Evolutionary conservation across 192 early-diverging fungal species (phyloP).

Genomic region (Helicostylum pulchrum): DNA sequence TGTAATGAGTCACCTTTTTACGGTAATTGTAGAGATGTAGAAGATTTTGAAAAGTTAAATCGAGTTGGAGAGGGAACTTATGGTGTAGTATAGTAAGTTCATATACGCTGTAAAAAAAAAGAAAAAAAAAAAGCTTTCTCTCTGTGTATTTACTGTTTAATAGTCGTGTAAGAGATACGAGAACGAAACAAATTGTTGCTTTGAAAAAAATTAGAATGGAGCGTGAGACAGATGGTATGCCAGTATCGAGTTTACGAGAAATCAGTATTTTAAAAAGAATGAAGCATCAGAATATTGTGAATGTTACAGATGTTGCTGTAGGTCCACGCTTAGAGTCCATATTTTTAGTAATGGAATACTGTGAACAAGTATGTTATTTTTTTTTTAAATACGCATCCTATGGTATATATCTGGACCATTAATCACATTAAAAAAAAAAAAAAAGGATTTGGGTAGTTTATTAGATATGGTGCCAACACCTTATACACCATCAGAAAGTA

Average conservation of each 20-base stretch:
- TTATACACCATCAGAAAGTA: constrained; percentile 56
- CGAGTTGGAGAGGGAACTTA: constrained; percentile 91
- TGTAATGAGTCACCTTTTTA: constrained; percentile 41
- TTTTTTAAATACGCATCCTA: background rate
- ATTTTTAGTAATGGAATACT: constrained; percentile 91
- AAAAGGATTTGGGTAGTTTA: constrained; percentile 49
- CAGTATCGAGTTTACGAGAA: constrained; percentile 73
- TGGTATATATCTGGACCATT: background rate
- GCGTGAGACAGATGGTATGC: constrained; percentile 61
- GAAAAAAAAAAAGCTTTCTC: background rate
- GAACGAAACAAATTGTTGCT: constrained; percentile 43
- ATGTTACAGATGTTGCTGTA: constrained; percentile 67
- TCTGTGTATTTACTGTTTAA: background rate
- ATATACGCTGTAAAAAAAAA: background rate
- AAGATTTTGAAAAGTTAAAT: constrained; percentile 86
- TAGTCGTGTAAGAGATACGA: constrained; percentile 57
- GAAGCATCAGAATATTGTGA: constrained; percentile 72
- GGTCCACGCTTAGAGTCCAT: constrained; percentile 64
- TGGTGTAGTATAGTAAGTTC: constrained; percentile 80
- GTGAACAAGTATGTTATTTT: constrained; percentile 61
- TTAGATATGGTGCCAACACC: constrained; percentile 54
- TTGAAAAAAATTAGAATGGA: constrained; percentile 55
- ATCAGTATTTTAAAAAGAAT: constrained; percentile 65
- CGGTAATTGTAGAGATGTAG: constrained; percentile 74
- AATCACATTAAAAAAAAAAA: constrained; percentile 4